Evolutionary conservation across 2,329 filamentous ascomycete genomes (phyloP), one percentile per base, ranked within the genome.

Genomic region (Colletotrichum aenigma): DNA sequence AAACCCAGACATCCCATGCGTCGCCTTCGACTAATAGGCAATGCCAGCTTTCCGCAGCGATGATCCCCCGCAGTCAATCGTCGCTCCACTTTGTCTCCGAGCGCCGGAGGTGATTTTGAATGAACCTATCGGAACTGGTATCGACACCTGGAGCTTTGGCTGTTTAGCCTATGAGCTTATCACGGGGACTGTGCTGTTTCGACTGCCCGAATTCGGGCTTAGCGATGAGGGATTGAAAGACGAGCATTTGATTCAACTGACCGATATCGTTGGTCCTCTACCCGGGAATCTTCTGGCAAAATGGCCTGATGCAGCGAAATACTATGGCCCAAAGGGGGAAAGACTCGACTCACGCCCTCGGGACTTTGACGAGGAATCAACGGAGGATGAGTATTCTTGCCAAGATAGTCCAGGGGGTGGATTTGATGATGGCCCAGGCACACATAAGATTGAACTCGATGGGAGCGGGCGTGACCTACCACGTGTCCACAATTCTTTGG

Each of bases 101-200:
- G 56, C 70, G 2, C 70, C 65, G 13, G 70, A 73, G n/a, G 21
- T 24, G 12, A 4, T 69, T 0, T 38, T 73, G 0, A n/a, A 62
- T 12, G 24, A 73, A n/a, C 7, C 70, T 15, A 16, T 68, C n/a
- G 65, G 64, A 28, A 38, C 9, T 12, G 62, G 69, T 9, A 65
- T 79, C 18, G 78, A 80, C 38, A 78, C 77, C n/a, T 79, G 79
- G 78, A 77, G 71, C 7, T 78, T 79, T 24, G 79, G 78, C 21
- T 80, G 78, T 62, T 60, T 80, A 21, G 38, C 73, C 28, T 80
- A 77, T 48, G 77, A 76, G 71, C 56, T 78, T 34, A 16, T 79
- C 30, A 76, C 74, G 4, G 78, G 76, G 34, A 52, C n/a, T 15
- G 21, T 38, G n/a, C 74, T 79, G 3, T 78, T 78, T 15, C 56